These are phyloP conservation scores for Cupressus sempervirens DNA, from an alignment of 75 land plant species.

Conservation along the genomic window DNA sequence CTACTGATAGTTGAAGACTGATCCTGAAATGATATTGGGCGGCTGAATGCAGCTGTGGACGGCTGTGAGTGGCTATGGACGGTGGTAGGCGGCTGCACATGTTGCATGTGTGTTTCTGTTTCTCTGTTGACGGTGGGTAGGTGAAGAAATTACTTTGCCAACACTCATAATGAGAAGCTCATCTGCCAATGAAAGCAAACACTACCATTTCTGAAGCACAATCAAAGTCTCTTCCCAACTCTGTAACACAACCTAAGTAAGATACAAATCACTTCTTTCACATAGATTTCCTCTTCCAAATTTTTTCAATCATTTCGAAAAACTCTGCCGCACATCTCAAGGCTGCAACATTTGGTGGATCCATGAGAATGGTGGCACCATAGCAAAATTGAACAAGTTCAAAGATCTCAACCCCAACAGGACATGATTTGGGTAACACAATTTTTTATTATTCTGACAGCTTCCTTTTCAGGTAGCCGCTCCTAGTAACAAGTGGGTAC, in stretches of 20 bases:
- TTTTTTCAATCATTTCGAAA: conserved; percentile 77
- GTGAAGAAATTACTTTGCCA: too few relatives aligned
- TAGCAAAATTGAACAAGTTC: conserved; percentile 67
- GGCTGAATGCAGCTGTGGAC: too few relatives aligned
- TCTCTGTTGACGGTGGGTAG: too few relatives aligned
- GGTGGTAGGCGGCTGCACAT: too few relatives aligned
- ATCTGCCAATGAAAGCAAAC: conserved; percentile 60
- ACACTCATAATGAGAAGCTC: conserved; percentile 59
- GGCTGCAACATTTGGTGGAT: conserved; percentile 66
- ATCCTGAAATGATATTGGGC: too few relatives aligned
- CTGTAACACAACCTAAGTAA: conserved; percentile 75
- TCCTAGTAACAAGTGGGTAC: conserved; percentile 59
- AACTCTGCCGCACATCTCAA: conserved; percentile 79
- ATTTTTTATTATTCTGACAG: conserved; percentile 33
- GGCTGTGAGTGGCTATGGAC: too few relatives aligned
- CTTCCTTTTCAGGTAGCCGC: conserved; percentile 60
- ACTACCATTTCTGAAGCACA: conserved; percentile 64
- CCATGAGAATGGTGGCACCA: conserved; percentile 44
- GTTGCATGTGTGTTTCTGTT: too few relatives aligned
- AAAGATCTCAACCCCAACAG: conserved; percentile 74
- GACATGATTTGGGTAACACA: conserved; percentile 43
- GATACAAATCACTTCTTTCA: conserved; percentile 60
- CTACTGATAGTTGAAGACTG: too few relatives aligned
- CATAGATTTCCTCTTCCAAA: conserved; percentile 51
- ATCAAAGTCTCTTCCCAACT: conserved; percentile 80